phyloP scores from a whole-genome alignment of 768 basidiomycete species.

The Lactarius deliciosus region DNA sequence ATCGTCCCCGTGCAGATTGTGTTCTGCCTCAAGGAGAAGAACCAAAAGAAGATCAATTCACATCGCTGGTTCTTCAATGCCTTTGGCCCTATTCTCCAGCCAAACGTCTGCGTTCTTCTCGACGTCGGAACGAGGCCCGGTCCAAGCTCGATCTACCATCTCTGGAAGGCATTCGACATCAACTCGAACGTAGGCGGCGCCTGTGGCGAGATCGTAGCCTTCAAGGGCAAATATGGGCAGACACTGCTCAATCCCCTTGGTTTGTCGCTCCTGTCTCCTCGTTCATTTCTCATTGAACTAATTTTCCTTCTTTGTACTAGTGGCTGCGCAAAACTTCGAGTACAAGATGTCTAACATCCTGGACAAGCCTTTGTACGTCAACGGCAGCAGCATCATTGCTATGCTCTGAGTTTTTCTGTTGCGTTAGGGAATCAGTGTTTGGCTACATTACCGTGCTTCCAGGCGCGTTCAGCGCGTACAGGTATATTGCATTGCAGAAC shows the following conservation, averaged over 20 bases:
- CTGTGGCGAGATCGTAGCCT: slow-evolving; percentile 93
- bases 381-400: background rate
- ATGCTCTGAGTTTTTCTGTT: background rate
- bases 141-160: slow-evolving; percentile 84
- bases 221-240: slow-evolving; percentile 80
- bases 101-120: slow-evolving; percentile 89
- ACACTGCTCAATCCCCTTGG: slow-evolving; percentile 78
- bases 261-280: slow-evolving; percentile 18
- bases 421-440: slow-evolving; percentile 68
- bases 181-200: slow-evolving; percentile 90
- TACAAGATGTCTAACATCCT: slow-evolving; percentile 94
- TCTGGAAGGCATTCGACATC: slow-evolving; percentile 95
- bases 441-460: slow-evolving; percentile 95
- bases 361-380: slow-evolving; percentile 75
- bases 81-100: slow-evolving; percentile 76
- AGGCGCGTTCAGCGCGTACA: slow-evolving; percentile 89
- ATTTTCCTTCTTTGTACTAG: slow-evolving; percentile 33
- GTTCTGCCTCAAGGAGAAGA: slow-evolving; percentile 90
- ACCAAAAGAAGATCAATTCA: slow-evolving; percentile 95
- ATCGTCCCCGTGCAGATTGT: slow-evolving; percentile 89
- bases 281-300: background rate
- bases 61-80: slow-evolving; percentile 96
- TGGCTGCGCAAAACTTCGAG: slow-evolving; percentile 92
- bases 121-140: slow-evolving; percentile 89
- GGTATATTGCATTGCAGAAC: slow-evolving; percentile 90